phyloP scores from a whole-genome alignment of 1,284 basidiomycete species.

The Trichosporon sp. region DNA sequence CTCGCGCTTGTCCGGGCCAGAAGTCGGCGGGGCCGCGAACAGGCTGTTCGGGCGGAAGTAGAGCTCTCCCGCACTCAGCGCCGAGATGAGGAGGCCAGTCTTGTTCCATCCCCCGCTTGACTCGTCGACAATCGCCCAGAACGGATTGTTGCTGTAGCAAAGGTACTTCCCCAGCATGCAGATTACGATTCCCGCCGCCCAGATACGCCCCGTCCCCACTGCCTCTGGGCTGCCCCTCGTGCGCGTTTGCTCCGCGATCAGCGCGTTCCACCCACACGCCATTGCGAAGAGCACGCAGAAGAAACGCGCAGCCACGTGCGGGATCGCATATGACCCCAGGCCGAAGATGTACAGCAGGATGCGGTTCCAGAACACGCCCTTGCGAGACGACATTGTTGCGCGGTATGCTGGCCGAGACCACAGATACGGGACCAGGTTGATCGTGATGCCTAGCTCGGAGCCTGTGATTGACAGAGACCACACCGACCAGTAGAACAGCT shows the following conservation, averaged over 20 bases:
- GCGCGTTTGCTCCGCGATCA: slow-evolving; percentile 58
- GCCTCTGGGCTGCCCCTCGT: slow-evolving; percentile 50
- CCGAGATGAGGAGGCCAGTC: slow-evolving; percentile 53
- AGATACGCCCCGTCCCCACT: slow-evolving; percentile 51
- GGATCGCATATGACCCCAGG: slow-evolving; percentile 57
- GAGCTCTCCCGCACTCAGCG: slow-evolving; percentile 40
- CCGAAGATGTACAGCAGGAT: slow-evolving; percentile 55
- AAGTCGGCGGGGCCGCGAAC: slow-evolving; percentile 31
- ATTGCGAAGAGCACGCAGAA: slow-evolving; percentile 58
- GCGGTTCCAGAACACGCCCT: slow-evolving; percentile 54
- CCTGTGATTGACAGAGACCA: slow-evolving; percentile 71
- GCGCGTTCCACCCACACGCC: slow-evolving; percentile 53
- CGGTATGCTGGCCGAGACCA: slow-evolving; percentile 53
- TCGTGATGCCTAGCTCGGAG: slow-evolving; percentile 64
- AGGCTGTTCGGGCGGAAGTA: slow-evolving; percentile 31
- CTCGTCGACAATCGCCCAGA: slow-evolving; percentile 73
- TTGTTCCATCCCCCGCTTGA: slow-evolving; percentile 68
- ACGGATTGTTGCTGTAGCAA: slow-evolving; percentile 76
- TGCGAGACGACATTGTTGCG: slow-evolving; percentile 51
- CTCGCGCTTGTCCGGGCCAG: background rate
- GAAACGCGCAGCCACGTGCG: slow-evolving; percentile 57
- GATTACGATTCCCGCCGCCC: slow-evolving; percentile 62
- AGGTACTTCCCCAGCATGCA: slow-evolving; percentile 69
- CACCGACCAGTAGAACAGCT: slow-evolving; percentile 86
- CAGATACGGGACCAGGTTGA: slow-evolving; percentile 62